Evolutionary conservation across 1,139 yeast species (phyloP).

Genomic region (Yamadazyma siamensis): DNA sequence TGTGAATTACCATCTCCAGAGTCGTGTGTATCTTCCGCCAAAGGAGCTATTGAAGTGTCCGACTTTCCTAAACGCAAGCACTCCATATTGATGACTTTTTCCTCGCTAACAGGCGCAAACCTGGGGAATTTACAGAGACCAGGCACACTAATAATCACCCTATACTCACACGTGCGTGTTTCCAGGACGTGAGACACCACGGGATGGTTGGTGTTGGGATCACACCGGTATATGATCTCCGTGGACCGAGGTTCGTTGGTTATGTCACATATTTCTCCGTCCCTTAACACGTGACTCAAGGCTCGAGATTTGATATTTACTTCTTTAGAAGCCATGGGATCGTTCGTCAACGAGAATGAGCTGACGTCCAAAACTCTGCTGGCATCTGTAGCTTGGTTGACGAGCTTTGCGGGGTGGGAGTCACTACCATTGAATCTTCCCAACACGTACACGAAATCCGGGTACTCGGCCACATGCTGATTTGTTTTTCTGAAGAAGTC

Average conservation of each 20-base stretch:
- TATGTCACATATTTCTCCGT: conserved; percentile 73
- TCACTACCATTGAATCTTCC: conserved; percentile 38
- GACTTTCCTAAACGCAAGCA: conserved; percentile 26
- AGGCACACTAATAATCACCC: conserved; percentile 56
- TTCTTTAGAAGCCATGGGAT: conserved; percentile 10
- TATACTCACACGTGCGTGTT: conserved; percentile 69
- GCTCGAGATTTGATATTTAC: conserved; percentile 28
- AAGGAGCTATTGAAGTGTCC: conserved; percentile 26
- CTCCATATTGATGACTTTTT: conserved; percentile 34
- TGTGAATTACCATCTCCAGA: conserved; percentile 85
- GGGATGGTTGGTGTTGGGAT: conserved; percentile 34
- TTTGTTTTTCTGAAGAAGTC: conserved; percentile 20
- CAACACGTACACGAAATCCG: conserved; percentile 39
- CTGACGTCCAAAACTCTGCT: conserved; percentile 10
- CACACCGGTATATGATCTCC: conserved; percentile 69
- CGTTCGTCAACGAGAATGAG: conserved; percentile 10
- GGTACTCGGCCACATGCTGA: conserved; percentile 32
- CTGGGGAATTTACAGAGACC: conserved; percentile 53
- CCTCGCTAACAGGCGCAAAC: conserved; percentile 41
- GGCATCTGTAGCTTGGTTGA: conserved; percentile 19
- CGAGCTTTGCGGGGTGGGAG: conserved; percentile 14
- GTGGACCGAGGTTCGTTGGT: conserved; percentile 60
- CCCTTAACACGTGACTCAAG: conserved; percentile 43
- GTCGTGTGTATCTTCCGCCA: conserved; percentile 60
- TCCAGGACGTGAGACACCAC: conserved; percentile 51